Base-by-base conservation (phyloP, 345 rosid genomes). In the Jatropha curcas region DNA sequence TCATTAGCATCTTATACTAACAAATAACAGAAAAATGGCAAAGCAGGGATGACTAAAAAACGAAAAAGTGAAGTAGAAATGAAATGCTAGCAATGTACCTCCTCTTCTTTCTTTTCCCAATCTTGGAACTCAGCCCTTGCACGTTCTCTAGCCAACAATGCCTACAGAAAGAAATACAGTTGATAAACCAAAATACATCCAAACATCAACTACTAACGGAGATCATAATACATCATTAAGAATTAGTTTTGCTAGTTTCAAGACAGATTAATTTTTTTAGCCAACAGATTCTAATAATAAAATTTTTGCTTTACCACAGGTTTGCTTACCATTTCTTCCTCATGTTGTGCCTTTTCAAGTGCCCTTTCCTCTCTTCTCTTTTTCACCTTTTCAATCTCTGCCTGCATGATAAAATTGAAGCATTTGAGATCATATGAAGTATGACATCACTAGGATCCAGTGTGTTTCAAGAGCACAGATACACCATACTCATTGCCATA, bases 101-200 rank as follows among this genome's bases (percentile, higher is more conserved):
- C 97, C 74, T 92, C 97, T 75, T 95, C 99, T 75, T 92, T 95
- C 84, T 89, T 95, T 89, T 95, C 99, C 98, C 96, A 95, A 64
- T 95, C 99, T 63, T 92, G 97, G 79, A 86, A 89, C 80, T 95
- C 99, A 75, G 98, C 99, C 71, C 96, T 85, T 66, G 99, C 96
- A 75, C 97, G 97, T 67, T 95, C 99, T 80, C 99, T 91, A 28
- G 98, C 97, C 77, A 95, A 81, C 72, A 92, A 17, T 25, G 96
- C 97, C 98, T 94, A 83, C 63, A 83, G 64, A 80, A 71, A 46
- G 37, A 74, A 31, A 65, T 7, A 65, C 22, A 33, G 16, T 67
- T 30, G 74, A 19, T 17, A 58, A 52, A 60, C 56, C 60, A 70
- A 27, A 57, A 25, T 10, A 24, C 10, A 39, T 45, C 50, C 35